Percentiles rank a stretch among this genome's conserved stretches.
phyloP scores from a whole-genome alignment of 257 asterid species.

The Echites panduratus region DNA sequence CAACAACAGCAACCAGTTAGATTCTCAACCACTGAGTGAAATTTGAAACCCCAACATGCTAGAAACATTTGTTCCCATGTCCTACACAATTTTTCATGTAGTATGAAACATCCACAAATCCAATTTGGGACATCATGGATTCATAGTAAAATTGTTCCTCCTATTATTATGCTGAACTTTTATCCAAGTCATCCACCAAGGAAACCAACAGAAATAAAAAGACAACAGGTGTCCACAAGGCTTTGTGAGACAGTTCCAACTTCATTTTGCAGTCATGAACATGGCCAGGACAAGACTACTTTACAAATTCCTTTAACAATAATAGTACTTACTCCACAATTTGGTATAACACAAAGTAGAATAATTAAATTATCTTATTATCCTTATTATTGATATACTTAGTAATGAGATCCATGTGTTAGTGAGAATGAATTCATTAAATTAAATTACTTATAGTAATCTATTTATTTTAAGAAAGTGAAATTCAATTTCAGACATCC shows the following conservation, averaged over 20 bases:
- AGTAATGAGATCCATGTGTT: not conserved
- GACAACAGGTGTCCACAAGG: not conserved
- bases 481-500: not conserved
- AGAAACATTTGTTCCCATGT: not conserved
- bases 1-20: not conserved
- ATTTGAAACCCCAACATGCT: not conserved
- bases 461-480: too few relatives aligned
- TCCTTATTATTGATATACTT: too few relatives aligned
- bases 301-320: not conserved
- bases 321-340: too few relatives aligned
- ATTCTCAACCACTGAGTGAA: not conserved
- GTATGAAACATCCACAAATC: too few relatives aligned
- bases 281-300: not conserved
- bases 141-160: not conserved
- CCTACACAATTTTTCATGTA: too few relatives aligned
- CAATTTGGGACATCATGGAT: too few relatives aligned
- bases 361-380: too few relatives aligned
- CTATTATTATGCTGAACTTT: not conserved
- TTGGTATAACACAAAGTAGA: too few relatives aligned
- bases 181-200: not conserved
- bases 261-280: too few relatives aligned
- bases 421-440: not conserved
- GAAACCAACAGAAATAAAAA: not conserved
- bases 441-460: not conserved
- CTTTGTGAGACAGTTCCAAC: too few relatives aligned